phyloP scores from a whole-genome alignment of 2,329 filamentous ascomycete species.

The Didymella arachidicola region DNA sequence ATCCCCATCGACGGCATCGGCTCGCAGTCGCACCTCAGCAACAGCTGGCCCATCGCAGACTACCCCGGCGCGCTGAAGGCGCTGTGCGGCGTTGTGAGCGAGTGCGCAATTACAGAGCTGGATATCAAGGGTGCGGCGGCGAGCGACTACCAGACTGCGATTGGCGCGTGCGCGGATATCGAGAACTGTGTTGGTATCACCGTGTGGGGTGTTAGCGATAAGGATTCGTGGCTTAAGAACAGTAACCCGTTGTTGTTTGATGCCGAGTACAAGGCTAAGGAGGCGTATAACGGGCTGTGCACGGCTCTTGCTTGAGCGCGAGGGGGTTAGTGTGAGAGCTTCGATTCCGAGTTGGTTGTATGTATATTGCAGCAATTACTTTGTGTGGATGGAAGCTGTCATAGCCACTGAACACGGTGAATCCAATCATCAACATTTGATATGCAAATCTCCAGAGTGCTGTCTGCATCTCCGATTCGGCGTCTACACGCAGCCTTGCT shows the following conservation, averaged over 20 bases:
- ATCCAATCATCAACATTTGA: too few relatives aligned
- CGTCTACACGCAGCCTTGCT: too few relatives aligned
- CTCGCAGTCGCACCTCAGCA: conserved; percentile 63
- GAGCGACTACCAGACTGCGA: conserved; percentile 64
- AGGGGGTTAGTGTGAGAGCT: not conserved
- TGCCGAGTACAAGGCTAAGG: conserved; percentile 52
- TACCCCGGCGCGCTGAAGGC: conserved; percentile 60
- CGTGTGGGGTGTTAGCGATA: conserved; percentile 63
- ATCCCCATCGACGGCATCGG: conserved; percentile 72
- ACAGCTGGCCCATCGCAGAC: conserved; percentile 54
- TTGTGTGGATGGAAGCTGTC: not conserved
- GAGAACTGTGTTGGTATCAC: conserved; percentile 71
- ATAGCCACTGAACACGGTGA: too few relatives aligned
- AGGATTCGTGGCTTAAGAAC: conserved; percentile 53
- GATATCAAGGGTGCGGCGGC: conserved; percentile 68
- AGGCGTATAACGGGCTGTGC: conserved; percentile 44
- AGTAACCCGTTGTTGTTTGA: conserved; percentile 55
- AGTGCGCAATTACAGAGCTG: conserved; percentile 72
- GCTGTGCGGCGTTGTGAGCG: conserved; percentile 61
- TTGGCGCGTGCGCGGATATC: conserved; percentile 65
- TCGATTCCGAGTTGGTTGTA: not conserved
- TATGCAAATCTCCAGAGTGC: too few relatives aligned
- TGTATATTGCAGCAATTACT: not conserved
- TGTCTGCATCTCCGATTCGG: too few relatives aligned
- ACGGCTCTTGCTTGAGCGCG: conserved; percentile 12